phyloP scores from a whole-genome alignment of 768 basidiomycete species.

The Russula brevipes region DNA sequence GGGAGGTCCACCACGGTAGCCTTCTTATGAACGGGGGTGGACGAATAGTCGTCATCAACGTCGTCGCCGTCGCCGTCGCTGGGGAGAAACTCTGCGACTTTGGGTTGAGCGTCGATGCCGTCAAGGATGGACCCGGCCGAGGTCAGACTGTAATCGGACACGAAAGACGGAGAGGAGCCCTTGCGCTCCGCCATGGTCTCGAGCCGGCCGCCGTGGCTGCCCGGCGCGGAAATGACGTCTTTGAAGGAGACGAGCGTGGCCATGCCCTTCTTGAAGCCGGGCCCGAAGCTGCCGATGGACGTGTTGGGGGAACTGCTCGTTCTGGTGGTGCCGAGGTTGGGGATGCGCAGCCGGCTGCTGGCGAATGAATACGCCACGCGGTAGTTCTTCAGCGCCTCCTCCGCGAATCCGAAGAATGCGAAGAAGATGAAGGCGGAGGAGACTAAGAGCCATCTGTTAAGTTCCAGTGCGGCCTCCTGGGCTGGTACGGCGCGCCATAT shows the following conservation, averaged over 20 bases:
- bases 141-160: constrained; percentile 8
- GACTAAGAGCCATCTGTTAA: constrained; percentile 39
- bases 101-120: background rate
- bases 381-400: constrained; percentile 43
- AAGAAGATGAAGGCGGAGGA: constrained; percentile 42
- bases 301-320: background rate
- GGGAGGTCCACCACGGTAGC: background rate
- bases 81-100: background rate
- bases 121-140: constrained; percentile 11
- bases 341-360: constrained; percentile 29
- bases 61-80: background rate
- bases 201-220: background rate
- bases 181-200: background rate
- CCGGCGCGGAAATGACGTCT: background rate
- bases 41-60: background rate
- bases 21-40: background rate
- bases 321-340: background rate
- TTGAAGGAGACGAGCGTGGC: constrained; percentile 1
- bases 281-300: constrained; percentile 21
- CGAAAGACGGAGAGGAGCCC: background rate
- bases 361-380: constrained; percentile 27
- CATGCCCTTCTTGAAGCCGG: background rate
- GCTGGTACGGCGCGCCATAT: constrained; percentile 35
- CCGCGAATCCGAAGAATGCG: constrained; percentile 50
- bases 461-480: constrained; percentile 29